Conservation (phyloP, 106 monocot genomes). For the Allium fistulosum region DNA sequence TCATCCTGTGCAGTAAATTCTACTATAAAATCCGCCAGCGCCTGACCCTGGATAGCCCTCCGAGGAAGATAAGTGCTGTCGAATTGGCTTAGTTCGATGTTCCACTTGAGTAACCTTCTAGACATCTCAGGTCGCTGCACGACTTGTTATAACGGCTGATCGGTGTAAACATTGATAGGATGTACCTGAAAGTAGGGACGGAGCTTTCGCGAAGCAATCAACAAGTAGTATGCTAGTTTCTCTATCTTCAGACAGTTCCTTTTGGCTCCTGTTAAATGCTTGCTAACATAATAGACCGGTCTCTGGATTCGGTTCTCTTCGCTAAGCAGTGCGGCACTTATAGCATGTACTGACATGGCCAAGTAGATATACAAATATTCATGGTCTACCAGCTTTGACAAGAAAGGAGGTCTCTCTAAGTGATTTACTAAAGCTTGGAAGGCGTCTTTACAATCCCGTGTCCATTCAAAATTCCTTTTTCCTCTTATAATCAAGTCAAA, state of each 20-base stretch:
- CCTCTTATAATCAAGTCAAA: neutral
- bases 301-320: neutral
- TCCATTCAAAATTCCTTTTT: neutral
- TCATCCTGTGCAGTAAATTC: neutral
- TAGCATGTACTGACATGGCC: neutral
- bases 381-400: neutral
- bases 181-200: neutral
- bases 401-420: neutral
- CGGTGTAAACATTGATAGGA: neutral
- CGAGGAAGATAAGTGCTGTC: neutral
- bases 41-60: neutral
- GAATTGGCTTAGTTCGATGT: neutral
- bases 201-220: neutral
- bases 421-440: neutral
- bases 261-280: neutral
- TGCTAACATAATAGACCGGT: neutral
- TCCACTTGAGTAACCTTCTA: neutral
- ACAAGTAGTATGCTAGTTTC: no score
- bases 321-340: neutral
- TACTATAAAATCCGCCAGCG: neutral
- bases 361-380: neutral
- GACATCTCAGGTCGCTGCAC: neutral
- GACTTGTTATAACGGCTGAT: neutral
- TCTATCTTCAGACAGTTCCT: neutral
- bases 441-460: neutral